Conservation (phyloP, 2,329 filamentous ascomycete species). For the Venturia asperata region DNA sequence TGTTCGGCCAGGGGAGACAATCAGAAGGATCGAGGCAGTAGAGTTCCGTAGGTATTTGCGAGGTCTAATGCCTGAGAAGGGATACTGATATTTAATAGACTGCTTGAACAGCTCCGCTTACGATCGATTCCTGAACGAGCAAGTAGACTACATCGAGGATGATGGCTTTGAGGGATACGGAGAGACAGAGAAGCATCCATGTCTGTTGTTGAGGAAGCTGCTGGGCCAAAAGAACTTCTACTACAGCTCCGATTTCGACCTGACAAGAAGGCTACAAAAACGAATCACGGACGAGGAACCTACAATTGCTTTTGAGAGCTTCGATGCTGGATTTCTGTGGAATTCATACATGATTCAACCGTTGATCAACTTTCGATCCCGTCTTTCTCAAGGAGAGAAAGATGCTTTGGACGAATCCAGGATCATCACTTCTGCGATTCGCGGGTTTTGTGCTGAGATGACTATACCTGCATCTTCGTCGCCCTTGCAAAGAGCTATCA, state of each 20-base stretch:
- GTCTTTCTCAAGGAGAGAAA: constrained; percentile 67
- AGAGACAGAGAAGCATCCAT: constrained; percentile 78
- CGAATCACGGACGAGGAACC: constrained; percentile 59
- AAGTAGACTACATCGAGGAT: constrained; percentile 46
- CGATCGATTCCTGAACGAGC: constrained; percentile 62
- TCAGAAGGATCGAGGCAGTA: constrained; percentile 78
- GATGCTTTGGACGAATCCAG: constrained; percentile 75
- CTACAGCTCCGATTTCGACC: constrained; percentile 96
- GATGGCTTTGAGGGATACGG: constrained; percentile 50
- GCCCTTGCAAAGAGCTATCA: constrained; percentile 55
- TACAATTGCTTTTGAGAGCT: constrained; percentile 82
- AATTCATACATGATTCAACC: constrained; percentile 98
- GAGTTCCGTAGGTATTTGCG: constrained; percentile 57
- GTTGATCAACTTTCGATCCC: constrained; percentile 78
- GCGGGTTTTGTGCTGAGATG: constrained; percentile 84
- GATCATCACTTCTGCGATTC: constrained; percentile 86
- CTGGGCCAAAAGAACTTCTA: constrained; percentile 93
- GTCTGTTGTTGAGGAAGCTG: constrained; percentile 82
- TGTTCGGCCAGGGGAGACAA: constrained; percentile 77
- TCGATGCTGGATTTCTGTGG: constrained; percentile 91
- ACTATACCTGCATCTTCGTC: constrained; percentile 71
- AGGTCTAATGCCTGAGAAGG: not conserved
- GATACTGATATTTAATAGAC: constrained; percentile 41
- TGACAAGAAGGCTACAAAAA: constrained; percentile 88
- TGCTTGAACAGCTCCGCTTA: constrained; percentile 83